Base-by-base conservation (phyloP, 768 basidiomycete genomes). In the Scleroderma bovista region DNA sequence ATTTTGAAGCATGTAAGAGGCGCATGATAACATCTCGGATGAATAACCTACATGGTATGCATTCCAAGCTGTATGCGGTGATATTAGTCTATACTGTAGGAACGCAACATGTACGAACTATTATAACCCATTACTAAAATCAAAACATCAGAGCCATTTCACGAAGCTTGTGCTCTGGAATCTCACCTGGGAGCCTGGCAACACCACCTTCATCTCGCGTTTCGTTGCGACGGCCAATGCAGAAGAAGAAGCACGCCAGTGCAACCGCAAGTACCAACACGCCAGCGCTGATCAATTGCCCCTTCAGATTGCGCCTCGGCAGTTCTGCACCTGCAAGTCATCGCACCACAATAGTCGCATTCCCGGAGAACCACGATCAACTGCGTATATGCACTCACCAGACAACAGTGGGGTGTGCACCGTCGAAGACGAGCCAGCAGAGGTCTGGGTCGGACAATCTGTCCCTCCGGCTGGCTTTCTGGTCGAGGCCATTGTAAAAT, bases 111-210 rank as follows among this genome's bases (percentile, higher is more conserved):
- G 45, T 19, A 56, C 78, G 60, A 43, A 83, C 81, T 83, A 54
- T 84, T 84, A 55, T 79, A 84, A 3, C 81, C 83, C 70, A 84
- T 69, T 17, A 76, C 81, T 83, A 36, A 2, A 22, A 36, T 9
- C 16, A 9, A 10, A 13, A 29, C 20, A 29, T 57, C 34, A 59
- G 39, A 52, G 26, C 9, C 29, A 3, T 6, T 3, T 7, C 20
- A n/a, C 17, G 19, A 3, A 12, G 7, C 22, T 24, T 26, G 16
- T 32, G 33, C 12, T 16, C 33, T 16, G 37, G 38, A 12, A 44
- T 37, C 65, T 51, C 56, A 70, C 70, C 67, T 38, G 71, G 71
- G 47, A 73, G 60, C 54, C 59, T 69, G 3, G 62, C 72, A 0
- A 73, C 55, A 36, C 63, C 60, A 41, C 64, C 29, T 11, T 53